phyloP scores from a whole-genome alignment of 1,284 basidiomycete species.

The Sporisorium graminicola region DNA sequence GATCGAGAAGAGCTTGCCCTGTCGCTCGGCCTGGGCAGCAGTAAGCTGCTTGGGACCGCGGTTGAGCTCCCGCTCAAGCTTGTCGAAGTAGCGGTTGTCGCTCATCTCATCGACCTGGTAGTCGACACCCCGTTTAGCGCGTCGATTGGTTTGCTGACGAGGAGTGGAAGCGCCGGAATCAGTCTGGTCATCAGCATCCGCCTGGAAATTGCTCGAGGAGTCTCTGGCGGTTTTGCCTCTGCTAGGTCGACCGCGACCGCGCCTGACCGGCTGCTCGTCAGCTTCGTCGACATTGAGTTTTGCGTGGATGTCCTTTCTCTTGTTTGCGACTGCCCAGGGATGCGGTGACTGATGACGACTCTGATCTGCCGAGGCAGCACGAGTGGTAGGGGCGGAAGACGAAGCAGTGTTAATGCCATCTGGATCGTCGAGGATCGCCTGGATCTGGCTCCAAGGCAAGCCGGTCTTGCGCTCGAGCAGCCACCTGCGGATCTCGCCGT shows the following conservation, averaged over 20 bases:
- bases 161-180: constrained; percentile 41
- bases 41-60: constrained; percentile 28
- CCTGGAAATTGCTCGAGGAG: constrained; percentile 24
- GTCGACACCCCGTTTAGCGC: constrained; percentile 40
- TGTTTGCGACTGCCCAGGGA: constrained; percentile 35
- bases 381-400: constrained; percentile 27
- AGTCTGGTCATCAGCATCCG: constrained; percentile 17
- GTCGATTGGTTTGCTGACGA: constrained; percentile 21
- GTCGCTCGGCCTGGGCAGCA: constrained; percentile 46
- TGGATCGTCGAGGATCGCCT: constrained; percentile 50
- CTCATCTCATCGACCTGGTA: constrained; percentile 48
- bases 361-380: constrained; percentile 25
- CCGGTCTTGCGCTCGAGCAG: constrained; percentile 63
- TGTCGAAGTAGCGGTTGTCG: constrained; percentile 50
- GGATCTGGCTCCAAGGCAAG: constrained; percentile 49
- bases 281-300: constrained; percentile 11
- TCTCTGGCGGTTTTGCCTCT: constrained; percentile 17
- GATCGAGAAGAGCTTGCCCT: constrained; percentile 57
- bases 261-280: constrained; percentile 4
- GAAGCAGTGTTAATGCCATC: constrained; percentile 44
- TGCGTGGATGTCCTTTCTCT: constrained; percentile 15
- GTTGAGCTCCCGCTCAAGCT: constrained; percentile 42
- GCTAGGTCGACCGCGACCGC: constrained; percentile 14
- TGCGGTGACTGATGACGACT: constrained; percentile 36
- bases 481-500: constrained; percentile 57